A percentile compares a stretch with the other conserved stretches of the same genome.
These are phyloP conservation scores for Talinum fruticosum DNA, from an alignment of 148 eudicot genomes.

Conservation along the genomic window DNA sequence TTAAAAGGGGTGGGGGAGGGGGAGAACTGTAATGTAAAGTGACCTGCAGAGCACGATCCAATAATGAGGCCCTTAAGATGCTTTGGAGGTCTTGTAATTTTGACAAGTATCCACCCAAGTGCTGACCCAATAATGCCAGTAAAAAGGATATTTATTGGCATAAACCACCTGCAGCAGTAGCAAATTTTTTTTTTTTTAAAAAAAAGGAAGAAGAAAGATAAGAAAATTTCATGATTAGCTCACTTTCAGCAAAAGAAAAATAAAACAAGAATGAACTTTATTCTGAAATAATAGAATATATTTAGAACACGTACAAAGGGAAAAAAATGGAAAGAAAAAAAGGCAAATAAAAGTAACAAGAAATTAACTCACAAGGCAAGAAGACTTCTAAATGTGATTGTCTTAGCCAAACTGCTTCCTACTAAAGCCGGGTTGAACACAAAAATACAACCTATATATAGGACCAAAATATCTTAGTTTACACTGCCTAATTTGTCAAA, in stretches of 20 bases:
- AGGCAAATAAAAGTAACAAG: not conserved
- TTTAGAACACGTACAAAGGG: too few relatives aligned
- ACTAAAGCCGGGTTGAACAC: constrained; percentile 46
- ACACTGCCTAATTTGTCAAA: too few relatives aligned
- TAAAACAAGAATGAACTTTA: not conserved
- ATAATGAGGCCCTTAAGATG: constrained; percentile 44
- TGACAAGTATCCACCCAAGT: constrained; percentile 44
- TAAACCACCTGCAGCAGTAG: constrained; percentile 43
- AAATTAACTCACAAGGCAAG: constrained; percentile 36
- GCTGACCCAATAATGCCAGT: constrained; percentile 39
- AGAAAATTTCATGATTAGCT: too few relatives aligned
- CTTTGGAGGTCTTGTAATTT: constrained; percentile 35
- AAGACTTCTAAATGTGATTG: constrained; percentile 36
- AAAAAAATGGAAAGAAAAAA: not conserved
- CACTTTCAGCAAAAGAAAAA: too few relatives aligned
- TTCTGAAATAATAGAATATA: too few relatives aligned
- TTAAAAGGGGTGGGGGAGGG: too few relatives aligned
- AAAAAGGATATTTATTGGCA: constrained; percentile 43
- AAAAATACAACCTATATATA: constrained; percentile 35
- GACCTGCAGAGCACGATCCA: constrained; percentile 47
- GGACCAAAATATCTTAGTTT: not conserved
- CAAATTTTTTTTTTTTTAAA: too few relatives aligned
- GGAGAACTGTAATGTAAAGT: not conserved
- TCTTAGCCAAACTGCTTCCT: constrained; percentile 37
- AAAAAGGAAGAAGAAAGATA: too few relatives aligned